phyloP scores from a whole-genome alignment of 2,329 filamentous ascomycete species.

The Bipolaris oryzae region DNA sequence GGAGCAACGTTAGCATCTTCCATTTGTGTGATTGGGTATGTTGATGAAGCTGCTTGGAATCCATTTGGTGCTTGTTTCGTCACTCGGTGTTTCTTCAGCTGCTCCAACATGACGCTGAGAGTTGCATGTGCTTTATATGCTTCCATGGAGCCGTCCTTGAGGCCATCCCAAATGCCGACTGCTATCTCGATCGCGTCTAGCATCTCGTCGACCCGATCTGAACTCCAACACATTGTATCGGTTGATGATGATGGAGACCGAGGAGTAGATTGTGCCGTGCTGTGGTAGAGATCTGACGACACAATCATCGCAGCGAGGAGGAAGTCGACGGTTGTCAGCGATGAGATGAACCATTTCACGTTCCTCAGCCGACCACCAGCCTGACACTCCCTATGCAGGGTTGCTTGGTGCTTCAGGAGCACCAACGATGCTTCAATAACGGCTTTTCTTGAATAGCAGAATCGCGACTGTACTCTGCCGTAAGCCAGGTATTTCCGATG shows the following conservation, averaged over 20 bases:
- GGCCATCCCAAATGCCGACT: conserved; percentile 77
- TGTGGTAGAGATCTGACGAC: conserved; percentile 79
- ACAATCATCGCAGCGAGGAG: conserved; percentile 85
- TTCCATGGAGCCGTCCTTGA: conserved; percentile 81
- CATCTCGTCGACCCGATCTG: conserved; percentile 71
- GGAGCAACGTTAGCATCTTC: conserved; percentile 64
- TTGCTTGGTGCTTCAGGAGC: conserved; percentile 77
- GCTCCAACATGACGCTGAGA: conserved; percentile 82
- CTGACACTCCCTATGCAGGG: conserved; percentile 75
- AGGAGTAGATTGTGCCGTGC: conserved; percentile 53
- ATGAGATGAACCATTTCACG: conserved; percentile 79
- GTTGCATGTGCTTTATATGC: conserved; percentile 84
- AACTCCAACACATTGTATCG: conserved; percentile 54
- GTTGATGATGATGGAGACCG: conserved; percentile 43
- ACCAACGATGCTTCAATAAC: conserved; percentile 88
- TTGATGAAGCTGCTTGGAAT: conserved; percentile 38
- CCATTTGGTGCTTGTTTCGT: conserved; percentile 35
- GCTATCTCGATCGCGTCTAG: conserved; percentile 73
- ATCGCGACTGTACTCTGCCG: conserved; percentile 75
- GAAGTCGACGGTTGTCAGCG: conserved; percentile 83
- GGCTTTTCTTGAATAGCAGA: conserved; percentile 79
- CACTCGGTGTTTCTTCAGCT: conserved; percentile 65
- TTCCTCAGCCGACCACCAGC: conserved; percentile 72
- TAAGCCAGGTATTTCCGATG: conserved; percentile 86
- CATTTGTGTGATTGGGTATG: conserved; percentile 42